Evolutionary conservation across 805 yeast species (phyloP).

Genomic region (Ogataea nonfermentans): DNA sequence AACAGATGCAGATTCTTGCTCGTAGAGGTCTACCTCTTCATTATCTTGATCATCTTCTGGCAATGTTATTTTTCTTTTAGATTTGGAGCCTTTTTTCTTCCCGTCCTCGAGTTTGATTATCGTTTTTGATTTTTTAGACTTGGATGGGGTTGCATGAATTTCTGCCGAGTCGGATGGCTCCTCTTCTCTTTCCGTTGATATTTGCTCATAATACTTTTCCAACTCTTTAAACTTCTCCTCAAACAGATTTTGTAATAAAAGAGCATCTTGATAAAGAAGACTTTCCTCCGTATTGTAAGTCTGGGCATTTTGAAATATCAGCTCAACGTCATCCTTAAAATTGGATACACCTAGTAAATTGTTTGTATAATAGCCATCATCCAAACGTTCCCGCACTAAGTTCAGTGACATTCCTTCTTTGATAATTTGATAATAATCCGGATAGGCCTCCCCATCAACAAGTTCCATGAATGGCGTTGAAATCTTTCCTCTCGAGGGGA

Average conservation of each 20-base stretch:
- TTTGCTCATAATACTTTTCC: constrained; percentile 29
- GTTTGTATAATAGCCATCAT: constrained; percentile 48
- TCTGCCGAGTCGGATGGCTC: constrained; percentile 5
- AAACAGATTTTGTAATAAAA: constrained; percentile 53
- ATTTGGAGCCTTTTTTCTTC: constrained; percentile 4
- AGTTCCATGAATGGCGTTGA: constrained; percentile 74
- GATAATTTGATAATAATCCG: constrained; percentile 76
- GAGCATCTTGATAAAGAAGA: constrained; percentile 69
- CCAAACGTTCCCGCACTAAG: constrained; percentile 52
- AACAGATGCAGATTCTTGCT: constrained; percentile 4
- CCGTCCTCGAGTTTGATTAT: constrained; percentile 1
- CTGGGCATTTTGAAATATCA: constrained; percentile 78
- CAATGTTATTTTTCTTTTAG: constrained; percentile 11
- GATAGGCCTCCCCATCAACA: constrained; percentile 67
- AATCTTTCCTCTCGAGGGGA: constrained; percentile 49
- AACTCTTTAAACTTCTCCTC: constrained; percentile 38
- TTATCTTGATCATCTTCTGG: constrained; percentile 13
- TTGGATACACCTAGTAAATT: constrained; percentile 50
- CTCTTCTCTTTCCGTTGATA: constrained; percentile 23
- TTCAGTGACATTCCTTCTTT: constrained; percentile 72
- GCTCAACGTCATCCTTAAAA: constrained; percentile 55
- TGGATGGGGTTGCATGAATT: background rate
- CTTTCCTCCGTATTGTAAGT: constrained; percentile 73
- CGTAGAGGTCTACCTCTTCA: constrained; percentile 9
- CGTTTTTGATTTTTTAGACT: constrained; percentile 8